Conservation (phyloP, 164 flowering plant species). For the Vitis labrusca region DNA sequence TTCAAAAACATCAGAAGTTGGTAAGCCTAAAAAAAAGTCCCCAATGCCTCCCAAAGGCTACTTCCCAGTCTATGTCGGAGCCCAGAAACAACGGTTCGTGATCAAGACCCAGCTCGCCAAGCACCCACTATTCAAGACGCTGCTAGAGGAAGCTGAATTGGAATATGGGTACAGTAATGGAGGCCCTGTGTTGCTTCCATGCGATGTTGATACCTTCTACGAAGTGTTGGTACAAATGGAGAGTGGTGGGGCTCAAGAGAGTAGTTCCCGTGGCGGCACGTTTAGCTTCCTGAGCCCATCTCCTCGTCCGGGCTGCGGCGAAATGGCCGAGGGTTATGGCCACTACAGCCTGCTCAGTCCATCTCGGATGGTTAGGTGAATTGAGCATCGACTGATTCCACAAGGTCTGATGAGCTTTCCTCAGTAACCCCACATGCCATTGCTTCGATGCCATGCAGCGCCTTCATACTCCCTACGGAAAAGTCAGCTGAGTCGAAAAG, state of each 20-base stretch:
- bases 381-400: neutral
- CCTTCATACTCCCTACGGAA: too few species aligned
- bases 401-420: too few species aligned
- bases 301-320: neutral
- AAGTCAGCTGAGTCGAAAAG: too few species aligned
- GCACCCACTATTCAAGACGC: slow-evolving; percentile 44
- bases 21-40: neutral
- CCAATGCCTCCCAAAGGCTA: slow-evolving; percentile 35
- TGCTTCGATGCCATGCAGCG: too few species aligned
- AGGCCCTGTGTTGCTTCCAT: slow-evolving; percentile 40
- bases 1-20: too few species aligned
- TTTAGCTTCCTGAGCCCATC: slow-evolving; percentile 13
- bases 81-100: slow-evolving; percentile 36
- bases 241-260: slow-evolving; percentile 1
- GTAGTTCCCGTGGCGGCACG: neutral
- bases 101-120: slow-evolving; percentile 33
- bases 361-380: slow-evolving; percentile 14
- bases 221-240: slow-evolving; percentile 31
- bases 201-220: slow-evolving; percentile 36
- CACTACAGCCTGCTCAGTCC: slow-evolving; percentile 16
- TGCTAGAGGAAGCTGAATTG: slow-evolving; percentile 47
- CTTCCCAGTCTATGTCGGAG: slow-evolving; percentile 49
- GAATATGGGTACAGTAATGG: slow-evolving; percentile 41
- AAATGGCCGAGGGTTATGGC: neutral
- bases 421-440: too few species aligned